phyloP scores from a whole-genome alignment of 306 rosid genomes.

The Clitoria ternatea region DNA sequence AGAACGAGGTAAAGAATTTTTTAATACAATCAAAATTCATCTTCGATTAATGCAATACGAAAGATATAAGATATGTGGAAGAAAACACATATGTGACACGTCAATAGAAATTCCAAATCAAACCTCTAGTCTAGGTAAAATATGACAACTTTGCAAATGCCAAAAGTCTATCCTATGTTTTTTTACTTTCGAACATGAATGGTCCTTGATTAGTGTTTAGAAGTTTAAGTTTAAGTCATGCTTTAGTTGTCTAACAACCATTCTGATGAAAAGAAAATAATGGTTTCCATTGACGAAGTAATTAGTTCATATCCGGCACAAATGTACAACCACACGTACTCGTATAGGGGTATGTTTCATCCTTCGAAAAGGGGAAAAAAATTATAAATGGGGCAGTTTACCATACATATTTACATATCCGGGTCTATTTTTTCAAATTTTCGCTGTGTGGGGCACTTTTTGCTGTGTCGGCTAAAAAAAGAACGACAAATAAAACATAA shows the following conservation, averaged over 20 bases:
- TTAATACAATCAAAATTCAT: conserved; percentile 23
- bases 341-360: not conserved
- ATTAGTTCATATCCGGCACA: conserved; percentile 8
- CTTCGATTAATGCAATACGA: not conserved
- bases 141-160: conserved; percentile 18
- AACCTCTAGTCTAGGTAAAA: conserved; percentile 9
- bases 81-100: conserved; percentile 1
- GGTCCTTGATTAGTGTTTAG: conserved; percentile 6
- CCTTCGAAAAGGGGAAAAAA: conserved; percentile 6
- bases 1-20: conserved; percentile 27
- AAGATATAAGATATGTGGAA: not conserved
- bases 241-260: not conserved
- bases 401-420: too few relatives aligned
- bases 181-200: conserved; percentile 7
- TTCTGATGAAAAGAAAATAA: conserved; percentile 1
- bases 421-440: too few relatives aligned
- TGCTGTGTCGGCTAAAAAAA: too few relatives aligned
- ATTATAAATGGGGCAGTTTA: too few relatives aligned
- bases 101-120: conserved; percentile 3
- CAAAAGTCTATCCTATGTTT: conserved; percentile 7
- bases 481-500: too few relatives aligned
- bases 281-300: not conserved
- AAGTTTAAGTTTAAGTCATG: conserved; percentile 16
- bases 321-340: not conserved
- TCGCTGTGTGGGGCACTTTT: too few relatives aligned